Conservation (phyloP, 139 green algal species). For the Deuterostichococcus epilithicus region DNA sequence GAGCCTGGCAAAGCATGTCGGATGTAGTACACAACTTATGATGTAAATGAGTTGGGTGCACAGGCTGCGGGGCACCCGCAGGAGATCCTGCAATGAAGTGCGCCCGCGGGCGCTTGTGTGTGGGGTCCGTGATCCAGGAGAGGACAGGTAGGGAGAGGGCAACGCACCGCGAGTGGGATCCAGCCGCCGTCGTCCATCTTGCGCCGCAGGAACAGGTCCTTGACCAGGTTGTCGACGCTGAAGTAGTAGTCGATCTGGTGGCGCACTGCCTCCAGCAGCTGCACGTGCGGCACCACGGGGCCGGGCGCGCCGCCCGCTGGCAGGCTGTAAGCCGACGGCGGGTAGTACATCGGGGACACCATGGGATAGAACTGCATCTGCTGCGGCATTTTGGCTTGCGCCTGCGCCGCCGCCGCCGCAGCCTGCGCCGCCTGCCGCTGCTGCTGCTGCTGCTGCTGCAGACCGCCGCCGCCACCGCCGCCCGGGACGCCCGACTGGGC, state of each 20-base stretch:
- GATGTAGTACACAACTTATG: no score
- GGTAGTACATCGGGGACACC: constrained; percentile 67
- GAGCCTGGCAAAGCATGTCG: no score
- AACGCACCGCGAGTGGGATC: constrained; percentile 63
- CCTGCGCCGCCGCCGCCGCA: not conserved
- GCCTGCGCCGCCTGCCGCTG: not conserved
- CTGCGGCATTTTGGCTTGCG: constrained; percentile 1
- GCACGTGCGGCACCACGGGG: constrained; percentile 19
- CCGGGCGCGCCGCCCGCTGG: not conserved
- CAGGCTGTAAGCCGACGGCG: constrained; percentile 49
- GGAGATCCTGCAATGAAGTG: no score
- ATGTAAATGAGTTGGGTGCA: no score
- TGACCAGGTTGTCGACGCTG: constrained; percentile 86
- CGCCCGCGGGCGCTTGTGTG: no score
- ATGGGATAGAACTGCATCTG: constrained; percentile 35
- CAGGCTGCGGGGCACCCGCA: no score
- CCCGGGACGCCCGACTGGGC: not conserved
- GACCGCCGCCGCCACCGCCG: not conserved
- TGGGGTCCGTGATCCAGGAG: no score
- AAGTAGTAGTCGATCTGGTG: constrained; percentile 96
- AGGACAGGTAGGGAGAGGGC: no score
- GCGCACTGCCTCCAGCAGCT: constrained; percentile 61
- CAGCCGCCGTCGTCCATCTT: constrained; percentile 94
- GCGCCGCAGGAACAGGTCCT: constrained; percentile 90
- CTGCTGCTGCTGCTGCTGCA: not conserved